phyloP scores from a whole-genome alignment of 441 rosid genomes.

The Macaranga tanarius region DNA sequence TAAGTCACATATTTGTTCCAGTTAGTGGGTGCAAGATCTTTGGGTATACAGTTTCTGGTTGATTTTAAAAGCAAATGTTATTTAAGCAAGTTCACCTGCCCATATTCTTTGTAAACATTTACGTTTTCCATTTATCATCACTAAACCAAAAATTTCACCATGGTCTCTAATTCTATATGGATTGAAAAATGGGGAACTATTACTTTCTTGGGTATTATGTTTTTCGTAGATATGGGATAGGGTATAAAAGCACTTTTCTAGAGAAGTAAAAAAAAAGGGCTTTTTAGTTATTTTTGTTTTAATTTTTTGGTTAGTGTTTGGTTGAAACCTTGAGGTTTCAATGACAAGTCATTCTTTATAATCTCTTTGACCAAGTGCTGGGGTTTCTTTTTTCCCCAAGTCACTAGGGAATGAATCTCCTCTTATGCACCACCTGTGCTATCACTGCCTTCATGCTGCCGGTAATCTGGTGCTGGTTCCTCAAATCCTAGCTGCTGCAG shows the following conservation, averaged over 20 bases:
- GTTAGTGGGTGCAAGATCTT: background rate
- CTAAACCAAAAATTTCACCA: background rate
- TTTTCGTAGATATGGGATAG: background rate
- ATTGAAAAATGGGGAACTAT: background rate
- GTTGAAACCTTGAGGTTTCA: slow-evolving; percentile 8
- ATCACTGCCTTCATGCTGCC: background rate
- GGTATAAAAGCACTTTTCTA: background rate
- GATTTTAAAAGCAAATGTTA: background rate
- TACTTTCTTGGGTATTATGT: background rate
- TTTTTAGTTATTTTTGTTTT: background rate
- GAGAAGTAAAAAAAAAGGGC: background rate
- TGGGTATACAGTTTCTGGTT: background rate
- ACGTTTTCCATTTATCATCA: background rate
- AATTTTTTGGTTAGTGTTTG: background rate
- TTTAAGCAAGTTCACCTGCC: background rate
- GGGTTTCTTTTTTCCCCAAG: background rate
- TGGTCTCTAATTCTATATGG: background rate
- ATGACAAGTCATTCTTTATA: background rate
- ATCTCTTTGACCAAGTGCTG: background rate
- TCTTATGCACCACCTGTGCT: background rate
- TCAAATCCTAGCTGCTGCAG: background rate
- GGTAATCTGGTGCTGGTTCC: background rate
- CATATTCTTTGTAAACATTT: background rate
- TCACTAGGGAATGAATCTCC: background rate
- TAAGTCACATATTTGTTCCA: background rate